These are phyloP conservation scores for Serendipita sp. DNA, from an alignment of 768 basidiomycete genomes.

Conservation along the genomic window DNA sequence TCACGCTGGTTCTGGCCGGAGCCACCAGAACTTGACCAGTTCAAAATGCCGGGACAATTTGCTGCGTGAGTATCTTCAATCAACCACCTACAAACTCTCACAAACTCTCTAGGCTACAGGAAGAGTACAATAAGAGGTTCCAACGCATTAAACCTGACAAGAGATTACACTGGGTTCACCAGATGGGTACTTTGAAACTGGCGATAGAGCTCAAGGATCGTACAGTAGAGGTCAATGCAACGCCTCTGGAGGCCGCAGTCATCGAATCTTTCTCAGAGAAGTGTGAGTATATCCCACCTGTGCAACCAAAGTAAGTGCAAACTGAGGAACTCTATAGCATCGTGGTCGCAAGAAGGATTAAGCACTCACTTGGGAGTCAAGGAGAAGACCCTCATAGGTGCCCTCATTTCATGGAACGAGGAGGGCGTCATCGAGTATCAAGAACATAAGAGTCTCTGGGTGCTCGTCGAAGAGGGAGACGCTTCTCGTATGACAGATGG, in stretches of 20 bases:
- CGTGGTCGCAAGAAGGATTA: slow-evolving; percentile 59
- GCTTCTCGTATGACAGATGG: slow-evolving; percentile 11
- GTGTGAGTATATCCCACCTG: slow-evolving; percentile 23
- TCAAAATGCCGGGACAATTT: slow-evolving; percentile 77
- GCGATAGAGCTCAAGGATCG: slow-evolving; percentile 75
- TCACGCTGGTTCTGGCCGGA: slow-evolving; percentile 90
- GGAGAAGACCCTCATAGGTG: slow-evolving; percentile 47
- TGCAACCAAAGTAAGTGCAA: too few relatives aligned
- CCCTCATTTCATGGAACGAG: slow-evolving; percentile 70
- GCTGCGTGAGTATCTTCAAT: slow-evolving; percentile 34
- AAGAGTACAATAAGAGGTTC: slow-evolving; percentile 61
- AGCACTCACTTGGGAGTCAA: slow-evolving; percentile 50
- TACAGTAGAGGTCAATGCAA: slow-evolving; percentile 53
- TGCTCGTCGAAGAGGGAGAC: slow-evolving; percentile 49
- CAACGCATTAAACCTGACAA: slow-evolving; percentile 85
- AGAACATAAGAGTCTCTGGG: slow-evolving; percentile 36
- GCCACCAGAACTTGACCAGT: slow-evolving; percentile 48
- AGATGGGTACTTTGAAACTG: slow-evolving; percentile 70
- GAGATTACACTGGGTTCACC: slow-evolving; percentile 72
- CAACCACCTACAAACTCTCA: background rate
- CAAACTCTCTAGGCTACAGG: slow-evolving; percentile 38
- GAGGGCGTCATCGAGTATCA: slow-evolving; percentile 65
- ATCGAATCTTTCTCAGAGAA: slow-evolving; percentile 71
- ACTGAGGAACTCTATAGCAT: slow-evolving; percentile 25
- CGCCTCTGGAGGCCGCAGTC: slow-evolving; percentile 80